Percentiles rank a stretch among this genome's conserved stretches.
Evolutionary conservation across 2,329 filamentous ascomycete species (phyloP).

Genomic region (Talaromyces verruculosus): DNA sequence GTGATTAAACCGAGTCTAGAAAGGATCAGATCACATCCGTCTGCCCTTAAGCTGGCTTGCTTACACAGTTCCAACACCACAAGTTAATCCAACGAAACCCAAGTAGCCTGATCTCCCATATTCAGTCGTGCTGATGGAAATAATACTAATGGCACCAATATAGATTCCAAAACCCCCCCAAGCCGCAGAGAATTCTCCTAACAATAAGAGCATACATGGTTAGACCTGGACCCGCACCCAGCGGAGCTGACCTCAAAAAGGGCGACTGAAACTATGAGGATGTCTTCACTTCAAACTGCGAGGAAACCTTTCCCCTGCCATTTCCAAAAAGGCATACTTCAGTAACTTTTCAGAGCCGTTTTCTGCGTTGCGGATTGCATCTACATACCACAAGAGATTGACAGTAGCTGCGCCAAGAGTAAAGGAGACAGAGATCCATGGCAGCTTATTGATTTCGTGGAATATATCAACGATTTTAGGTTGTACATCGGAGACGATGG

Average conservation of each 20-base stretch:
- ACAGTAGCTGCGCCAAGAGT: slow-evolving; percentile 31
- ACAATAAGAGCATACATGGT: background rate
- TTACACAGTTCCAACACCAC: background rate
- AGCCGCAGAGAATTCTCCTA: background rate
- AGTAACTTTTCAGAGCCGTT: background rate
- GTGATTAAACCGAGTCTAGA: background rate
- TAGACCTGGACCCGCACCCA: background rate
- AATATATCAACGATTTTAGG: slow-evolving; percentile 42
- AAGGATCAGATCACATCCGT: background rate
- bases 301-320: background rate
- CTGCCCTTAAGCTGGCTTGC: background rate
- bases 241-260: background rate
- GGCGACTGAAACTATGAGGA: background rate
- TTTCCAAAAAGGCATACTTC: background rate
- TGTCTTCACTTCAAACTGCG: background rate
- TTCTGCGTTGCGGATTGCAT: background rate
- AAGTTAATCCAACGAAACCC: background rate
- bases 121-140: background rate
- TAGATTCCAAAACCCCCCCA: background rate
- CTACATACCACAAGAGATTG: background rate
- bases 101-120: background rate
- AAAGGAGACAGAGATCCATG: slow-evolving; percentile 41
- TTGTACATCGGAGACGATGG: slow-evolving; percentile 50
- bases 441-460: slow-evolving; percentile 38
- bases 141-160: background rate